phyloP scores from a whole-genome alignment of 2,329 filamentous ascomycete species.

The Ophiostoma piceae region DNA sequence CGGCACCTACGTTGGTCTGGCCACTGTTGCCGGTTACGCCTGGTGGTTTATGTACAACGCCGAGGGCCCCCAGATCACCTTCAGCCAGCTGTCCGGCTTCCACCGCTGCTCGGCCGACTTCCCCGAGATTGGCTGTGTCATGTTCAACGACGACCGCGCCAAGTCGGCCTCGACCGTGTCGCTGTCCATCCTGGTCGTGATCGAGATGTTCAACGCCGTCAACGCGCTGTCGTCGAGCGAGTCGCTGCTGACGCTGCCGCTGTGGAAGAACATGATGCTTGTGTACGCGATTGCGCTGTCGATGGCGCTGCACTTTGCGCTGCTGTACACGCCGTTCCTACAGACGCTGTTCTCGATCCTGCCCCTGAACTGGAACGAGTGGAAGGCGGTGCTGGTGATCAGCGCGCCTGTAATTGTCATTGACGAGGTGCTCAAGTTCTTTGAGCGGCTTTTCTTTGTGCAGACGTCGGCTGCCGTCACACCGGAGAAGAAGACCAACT shows the following conservation, averaged over 20 bases:
- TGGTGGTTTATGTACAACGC: slow-evolving; percentile 99
- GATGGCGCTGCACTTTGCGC: slow-evolving; percentile 90
- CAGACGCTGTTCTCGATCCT: slow-evolving; percentile 87
- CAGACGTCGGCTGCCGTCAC: slow-evolving; percentile 39
- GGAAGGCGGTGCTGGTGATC: slow-evolving; percentile 84
- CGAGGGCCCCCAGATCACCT: slow-evolving; percentile 82
- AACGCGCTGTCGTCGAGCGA: slow-evolving; percentile 95
- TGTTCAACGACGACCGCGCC: slow-evolving; percentile 81
- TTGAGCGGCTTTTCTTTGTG: slow-evolving; percentile 65
- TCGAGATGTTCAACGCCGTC: slow-evolving; percentile 99
- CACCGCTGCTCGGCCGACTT: slow-evolving; percentile 84
- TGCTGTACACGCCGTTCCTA: slow-evolving; percentile 86
- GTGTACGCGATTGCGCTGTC: slow-evolving; percentile 89
- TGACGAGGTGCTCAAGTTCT: slow-evolving; percentile 75
- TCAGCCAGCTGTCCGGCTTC: slow-evolving; percentile 87
- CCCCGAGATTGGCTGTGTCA: slow-evolving; percentile 82
- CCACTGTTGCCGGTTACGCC: slow-evolving; percentile 95
- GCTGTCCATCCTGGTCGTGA: slow-evolving; percentile 86
- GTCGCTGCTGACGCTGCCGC: slow-evolving; percentile 81
- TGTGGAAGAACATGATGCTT: slow-evolving; percentile 99
- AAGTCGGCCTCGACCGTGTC: slow-evolving; percentile 91
- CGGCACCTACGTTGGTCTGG: slow-evolving; percentile 87
- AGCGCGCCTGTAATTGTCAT: slow-evolving; percentile 87
- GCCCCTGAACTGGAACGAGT: slow-evolving; percentile 78
- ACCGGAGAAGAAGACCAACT: slow-evolving; percentile 52